phyloP scores from a whole-genome alignment of 2,329 filamentous ascomycete species.

The Exophiala viscosa region DNA sequence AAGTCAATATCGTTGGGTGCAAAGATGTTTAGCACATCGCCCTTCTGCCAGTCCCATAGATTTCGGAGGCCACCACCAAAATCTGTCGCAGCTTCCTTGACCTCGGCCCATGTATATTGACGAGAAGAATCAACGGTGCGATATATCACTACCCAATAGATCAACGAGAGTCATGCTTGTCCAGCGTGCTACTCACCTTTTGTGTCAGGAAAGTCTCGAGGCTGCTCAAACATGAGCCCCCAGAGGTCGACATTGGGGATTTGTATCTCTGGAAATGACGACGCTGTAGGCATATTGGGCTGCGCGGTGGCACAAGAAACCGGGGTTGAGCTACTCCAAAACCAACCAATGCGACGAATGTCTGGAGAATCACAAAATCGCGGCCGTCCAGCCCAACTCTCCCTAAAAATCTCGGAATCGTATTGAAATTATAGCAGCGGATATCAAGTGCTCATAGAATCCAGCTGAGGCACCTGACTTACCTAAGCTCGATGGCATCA shows the following conservation, averaged over 20 bases:
- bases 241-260: slow-evolving; percentile 76
- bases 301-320: background rate
- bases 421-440: no score
- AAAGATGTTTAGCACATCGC: slow-evolving; percentile 78
- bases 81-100: slow-evolving; percentile 62
- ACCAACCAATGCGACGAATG: no score
- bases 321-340: no score
- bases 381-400: no score
- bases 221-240: slow-evolving; percentile 50
- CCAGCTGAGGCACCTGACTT: no score
- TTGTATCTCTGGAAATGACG: slow-evolving; percentile 60
- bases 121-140: slow-evolving; percentile 49
- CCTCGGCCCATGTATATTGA: slow-evolving; percentile 67
- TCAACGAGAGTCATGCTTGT: background rate
- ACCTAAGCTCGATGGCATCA: no score
- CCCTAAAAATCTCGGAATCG: no score
- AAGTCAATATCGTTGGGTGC: slow-evolving; percentile 85
- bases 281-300: slow-evolving; percentile 64
- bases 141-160: slow-evolving; percentile 24
- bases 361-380: no score
- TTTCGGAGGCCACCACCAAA: slow-evolving; percentile 78
- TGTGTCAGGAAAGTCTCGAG: slow-evolving; percentile 24
- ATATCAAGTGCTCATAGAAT: no score
- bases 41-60: slow-evolving; percentile 73
- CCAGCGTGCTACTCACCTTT: slow-evolving; percentile 14